Evolutionary conservation across 2,329 filamentous ascomycete species (phyloP).

Genomic region (Ophiocordyceps sinensis): DNA sequence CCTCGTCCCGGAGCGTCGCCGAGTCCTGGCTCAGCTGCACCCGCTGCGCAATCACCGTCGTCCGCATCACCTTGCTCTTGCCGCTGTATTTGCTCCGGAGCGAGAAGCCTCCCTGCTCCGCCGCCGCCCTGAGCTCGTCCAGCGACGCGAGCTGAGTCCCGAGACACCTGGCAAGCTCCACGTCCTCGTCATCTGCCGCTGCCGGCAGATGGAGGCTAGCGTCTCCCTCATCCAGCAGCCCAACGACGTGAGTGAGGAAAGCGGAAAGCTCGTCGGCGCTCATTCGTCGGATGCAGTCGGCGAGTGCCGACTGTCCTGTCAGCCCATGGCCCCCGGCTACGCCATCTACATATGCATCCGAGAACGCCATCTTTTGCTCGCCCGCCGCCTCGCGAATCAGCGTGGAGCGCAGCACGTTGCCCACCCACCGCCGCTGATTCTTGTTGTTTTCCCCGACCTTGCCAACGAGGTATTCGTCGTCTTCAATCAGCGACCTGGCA

Average conservation of each 20-base stretch:
- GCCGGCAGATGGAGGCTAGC: conserved; percentile 17
- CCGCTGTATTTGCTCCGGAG: conserved; percentile 65
- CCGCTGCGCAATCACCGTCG: conserved; percentile 68
- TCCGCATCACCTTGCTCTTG: conserved; percentile 54
- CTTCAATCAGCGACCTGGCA: conserved; percentile 37
- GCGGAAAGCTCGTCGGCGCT: conserved; percentile 16
- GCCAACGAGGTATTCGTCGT: conserved; percentile 38
- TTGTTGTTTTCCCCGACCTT: conserved; percentile 19
- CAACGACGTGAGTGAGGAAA: conserved; percentile 13
- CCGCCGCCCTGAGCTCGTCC: conserved; percentile 27
- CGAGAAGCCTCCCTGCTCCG: conserved; percentile 28
- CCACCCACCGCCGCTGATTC: conserved; percentile 21
- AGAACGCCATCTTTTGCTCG: conserved; percentile 25
- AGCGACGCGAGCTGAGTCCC: conserved; percentile 29
- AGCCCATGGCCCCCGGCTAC: conserved; percentile 39
- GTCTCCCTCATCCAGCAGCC: conserved; percentile 21
- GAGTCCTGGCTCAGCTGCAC: conserved; percentile 67
- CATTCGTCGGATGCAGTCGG: conserved; percentile 45
- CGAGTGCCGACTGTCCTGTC: conserved; percentile 36
- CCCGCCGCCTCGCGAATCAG: conserved; percentile 28
- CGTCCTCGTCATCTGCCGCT: conserved; percentile 16
- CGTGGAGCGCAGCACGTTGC: conserved; percentile 32
- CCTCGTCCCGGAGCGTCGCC: conserved; percentile 53
- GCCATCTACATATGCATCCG: conserved; percentile 45
- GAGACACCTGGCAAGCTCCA: conserved; percentile 19